A percentile compares a stretch with the other conserved stretches of the same genome.
Evolutionary conservation across 1,139 yeast genomes (phyloP).

Genomic region (Saccharomyces hybrid): DNA sequence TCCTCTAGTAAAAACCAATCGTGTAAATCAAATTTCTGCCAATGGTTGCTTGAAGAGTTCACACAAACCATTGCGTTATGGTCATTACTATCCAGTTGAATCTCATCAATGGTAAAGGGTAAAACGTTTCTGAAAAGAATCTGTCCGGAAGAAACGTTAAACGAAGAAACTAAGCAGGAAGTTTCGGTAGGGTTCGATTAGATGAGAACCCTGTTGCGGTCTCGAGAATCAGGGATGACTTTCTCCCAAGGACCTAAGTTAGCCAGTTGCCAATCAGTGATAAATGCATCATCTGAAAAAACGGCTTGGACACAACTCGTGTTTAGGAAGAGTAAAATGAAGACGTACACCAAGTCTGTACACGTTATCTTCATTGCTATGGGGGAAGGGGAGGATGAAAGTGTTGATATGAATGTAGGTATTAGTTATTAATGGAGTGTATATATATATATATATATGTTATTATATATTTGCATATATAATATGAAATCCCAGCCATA

Average conservation of each 20-base stretch:
- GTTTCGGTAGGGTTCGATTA: neutral
- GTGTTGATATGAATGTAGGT: neutral
- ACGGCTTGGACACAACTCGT: slow-evolving; percentile 19
- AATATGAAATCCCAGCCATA: neutral
- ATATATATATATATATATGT: neutral
- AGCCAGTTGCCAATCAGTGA: slow-evolving; percentile 30
- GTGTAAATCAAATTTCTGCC: neutral
- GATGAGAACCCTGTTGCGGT: neutral
- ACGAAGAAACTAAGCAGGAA: neutral
- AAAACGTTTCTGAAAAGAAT: slow-evolving; percentile 1
- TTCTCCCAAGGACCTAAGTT: slow-evolving; percentile 6
- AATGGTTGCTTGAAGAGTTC: neutral
- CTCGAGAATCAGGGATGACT: neutral
- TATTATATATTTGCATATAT: neutral
- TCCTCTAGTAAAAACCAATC: neutral
- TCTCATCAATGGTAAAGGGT: neutral
- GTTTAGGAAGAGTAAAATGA: neutral
- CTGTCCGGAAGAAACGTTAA: neutral
- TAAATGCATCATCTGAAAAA: slow-evolving; percentile 31
- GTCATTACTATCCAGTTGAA: neutral
- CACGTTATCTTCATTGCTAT: neutral
- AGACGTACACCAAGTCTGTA: neutral
- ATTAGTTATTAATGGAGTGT: neutral
- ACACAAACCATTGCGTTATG: neutral
- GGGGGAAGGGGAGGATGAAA: too few species aligned